Base-by-base conservation (phyloP, 805 yeast genomes). In the Candida takata region DNA sequence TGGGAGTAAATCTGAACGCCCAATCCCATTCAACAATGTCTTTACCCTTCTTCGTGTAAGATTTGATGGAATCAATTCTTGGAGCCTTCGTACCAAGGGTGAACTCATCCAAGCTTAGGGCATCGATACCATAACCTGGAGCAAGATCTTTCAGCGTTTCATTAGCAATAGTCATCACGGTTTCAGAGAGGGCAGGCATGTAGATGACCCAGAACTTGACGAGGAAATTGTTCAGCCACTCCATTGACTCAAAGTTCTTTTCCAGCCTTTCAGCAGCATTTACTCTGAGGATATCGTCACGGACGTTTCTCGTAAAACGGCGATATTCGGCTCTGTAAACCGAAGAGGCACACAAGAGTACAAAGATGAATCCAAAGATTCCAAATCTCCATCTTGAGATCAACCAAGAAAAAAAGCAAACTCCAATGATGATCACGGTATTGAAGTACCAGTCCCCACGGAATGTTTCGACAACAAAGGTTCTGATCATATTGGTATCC, bases 131-230 rank as follows among this genome's bases (percentile, higher is more conserved):
- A 50, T 75, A 78, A 19, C 94, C 94, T 11, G 94, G 90, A 5
- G 82, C 85, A 42, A 77, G 74, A 51, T 75, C 87, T 31, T 76
- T 74, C 52, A 84, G 60, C 13, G 71, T 65, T 17, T 74, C 78
- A 49, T 81, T 82, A n/a, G 85, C 82, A 49, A 71, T 73, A 33
- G 70, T 72, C 57, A 76, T 68, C 17, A 84, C 94, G 60, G 75
- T 77, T 46, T 81, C 85, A 6, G 87, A 78, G 34, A 84, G 64
- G 1, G 84, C 86, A 23, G 92, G 90, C 95, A 84, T 84, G 51
- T 84, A 84, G 42, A 84, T 81, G 38, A 82, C 84, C 95, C 95
- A 84, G 52, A 84, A 82, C 59, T 84, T 84, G 29, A 78, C 78
- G 54, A 84, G 59, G 51, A 84, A 83, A 17, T 79, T 72, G 51